Base-by-base conservation (phyloP, 2,329 filamentous ascomycete genomes). In the Hypocrella siamensis region DNA sequence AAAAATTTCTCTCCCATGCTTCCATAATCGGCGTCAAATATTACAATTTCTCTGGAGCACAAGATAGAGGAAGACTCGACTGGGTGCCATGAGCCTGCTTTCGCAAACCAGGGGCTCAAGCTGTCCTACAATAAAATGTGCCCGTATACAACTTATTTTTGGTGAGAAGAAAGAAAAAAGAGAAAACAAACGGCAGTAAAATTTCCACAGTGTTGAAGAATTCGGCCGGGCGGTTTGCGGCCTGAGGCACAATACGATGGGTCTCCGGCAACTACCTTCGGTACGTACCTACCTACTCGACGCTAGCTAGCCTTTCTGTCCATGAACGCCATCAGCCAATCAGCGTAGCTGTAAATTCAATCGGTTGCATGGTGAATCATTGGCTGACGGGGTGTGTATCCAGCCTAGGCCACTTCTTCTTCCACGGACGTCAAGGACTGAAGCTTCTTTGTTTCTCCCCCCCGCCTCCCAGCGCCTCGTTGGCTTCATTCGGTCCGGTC, bases 31-130 rank as follows among this genome's bases (percentile, higher is more conserved):
- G 71, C 66, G 71, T 72, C 14, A 18, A 52, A 53, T 48, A 5
- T 15, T 32, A 31, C 25, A 19, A 48, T 62, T 61, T 37, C 51
- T 78, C 73, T 75, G 47, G 73, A 65, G 61, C 70, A 75, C 69
- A 75, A 70, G 71, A 78, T 78, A 78, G 74, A 77, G 73, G 70
- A 69, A 61, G 61, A 71, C 70, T 73, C 65, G 68, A 75, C 54
- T 55, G 59, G 60, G 29, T 57, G 54, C 59, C 53, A 46, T 52
- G 42, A 45, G 35, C 37, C 45, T 38, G 26, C 47, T 47, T 46
- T 48, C 49, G 55, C 48, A 53, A 45, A 44, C 30, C 26, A 45
- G 51, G 51, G 39, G 60, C 59, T 52, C 69, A 67, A 75, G 70
- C 62, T 66, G 63, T 69, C 72, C 73, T 70, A 78, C 73, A 76